Evolutionary conservation across 495 filamentous ascomycete species (phyloP).

Genomic region (Entonaema liquescens): DNA sequence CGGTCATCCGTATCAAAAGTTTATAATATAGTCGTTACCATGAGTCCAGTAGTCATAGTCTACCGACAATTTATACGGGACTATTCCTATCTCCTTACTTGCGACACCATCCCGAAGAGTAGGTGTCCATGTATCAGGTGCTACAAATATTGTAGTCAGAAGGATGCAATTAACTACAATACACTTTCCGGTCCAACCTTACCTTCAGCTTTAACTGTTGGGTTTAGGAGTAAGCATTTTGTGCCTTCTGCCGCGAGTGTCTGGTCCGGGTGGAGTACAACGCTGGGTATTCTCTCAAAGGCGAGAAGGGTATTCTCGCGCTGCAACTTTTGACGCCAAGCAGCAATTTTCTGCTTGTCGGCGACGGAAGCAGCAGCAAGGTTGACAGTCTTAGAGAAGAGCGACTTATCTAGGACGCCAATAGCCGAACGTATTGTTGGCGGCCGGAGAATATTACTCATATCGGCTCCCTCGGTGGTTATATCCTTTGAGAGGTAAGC

Average conservation of each 20-base stretch:
- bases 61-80: slow-evolving; percentile 77
- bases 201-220: slow-evolving; percentile 75
- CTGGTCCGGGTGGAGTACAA: slow-evolving; percentile 64
- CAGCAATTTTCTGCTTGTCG: slow-evolving; percentile 74
- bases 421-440: slow-evolving; percentile 74
- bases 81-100: slow-evolving; percentile 69
- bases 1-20: slow-evolving; percentile 3
- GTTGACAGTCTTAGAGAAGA: slow-evolving; percentile 79
- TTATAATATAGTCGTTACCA: slow-evolving; percentile 59
- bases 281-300: slow-evolving; percentile 61
- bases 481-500: slow-evolving; percentile 17
- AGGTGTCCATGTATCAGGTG: slow-evolving; percentile 75
- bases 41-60: slow-evolving; percentile 89
- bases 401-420: slow-evolving; percentile 79
- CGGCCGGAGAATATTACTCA: slow-evolving; percentile 69
- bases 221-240: slow-evolving; percentile 80
- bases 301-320: slow-evolving; percentile 66
- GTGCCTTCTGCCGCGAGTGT: slow-evolving; percentile 59
- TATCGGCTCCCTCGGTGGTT: slow-evolving; percentile 38
- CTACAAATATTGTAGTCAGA: slow-evolving; percentile 55
- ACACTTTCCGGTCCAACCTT: slow-evolving; percentile 12
- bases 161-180: slow-evolving; percentile 12
- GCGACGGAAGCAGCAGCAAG: slow-evolving; percentile 81
- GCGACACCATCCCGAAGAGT: slow-evolving; percentile 73
- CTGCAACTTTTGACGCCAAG: slow-evolving; percentile 66